phyloP scores from a whole-genome alignment of 2,329 filamentous ascomycete species.

The Apiospora rasikravindrae region DNA sequence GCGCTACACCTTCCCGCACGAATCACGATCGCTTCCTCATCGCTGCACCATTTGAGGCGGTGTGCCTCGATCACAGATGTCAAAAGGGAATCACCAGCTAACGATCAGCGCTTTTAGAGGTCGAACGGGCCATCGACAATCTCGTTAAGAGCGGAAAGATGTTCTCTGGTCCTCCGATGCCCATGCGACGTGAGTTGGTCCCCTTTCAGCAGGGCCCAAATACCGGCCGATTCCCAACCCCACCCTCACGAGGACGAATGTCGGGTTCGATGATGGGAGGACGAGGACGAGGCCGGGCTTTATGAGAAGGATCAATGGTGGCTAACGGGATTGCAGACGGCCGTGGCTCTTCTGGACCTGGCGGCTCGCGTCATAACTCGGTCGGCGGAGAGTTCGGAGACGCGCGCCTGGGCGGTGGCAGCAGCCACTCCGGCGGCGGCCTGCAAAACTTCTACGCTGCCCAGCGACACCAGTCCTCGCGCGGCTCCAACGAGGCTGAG shows the following conservation, averaged over 20 bases:
- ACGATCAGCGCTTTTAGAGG: constrained; percentile 65
- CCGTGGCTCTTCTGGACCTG: constrained; percentile 67
- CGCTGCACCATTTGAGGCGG: not conserved
- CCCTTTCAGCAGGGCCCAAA: constrained; percentile 46
- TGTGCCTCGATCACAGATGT: not conserved
- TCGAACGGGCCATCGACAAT: constrained; percentile 94
- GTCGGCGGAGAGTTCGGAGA: constrained; percentile 83
- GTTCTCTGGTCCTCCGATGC: constrained; percentile 60
- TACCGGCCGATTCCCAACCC: constrained; percentile 24
- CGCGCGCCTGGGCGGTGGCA: constrained; percentile 63
- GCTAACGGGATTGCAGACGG: constrained; percentile 61
- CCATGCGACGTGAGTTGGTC: constrained; percentile 80
- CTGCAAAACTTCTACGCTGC: constrained; percentile 93
- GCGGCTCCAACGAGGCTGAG: constrained; percentile 88
- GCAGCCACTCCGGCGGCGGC: constrained; percentile 60
- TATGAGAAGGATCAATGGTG: constrained; percentile 21
- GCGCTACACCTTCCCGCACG: constrained; percentile 8
- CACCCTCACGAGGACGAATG: constrained; percentile 22
- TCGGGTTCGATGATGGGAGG: constrained; percentile 30
- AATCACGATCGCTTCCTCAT: not conserved
- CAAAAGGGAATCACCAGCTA: constrained; percentile 29
- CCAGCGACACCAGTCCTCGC: constrained; percentile 87
- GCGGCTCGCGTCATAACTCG: constrained; percentile 70
- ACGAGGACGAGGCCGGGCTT: constrained; percentile 31
- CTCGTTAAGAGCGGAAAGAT: constrained; percentile 96